A percentile compares a stretch with the other conserved stretches of the same genome.
phyloP scores from a whole-genome alignment of 2,329 filamentous ascomycete genomes.

The Fusarium sp. region DNA sequence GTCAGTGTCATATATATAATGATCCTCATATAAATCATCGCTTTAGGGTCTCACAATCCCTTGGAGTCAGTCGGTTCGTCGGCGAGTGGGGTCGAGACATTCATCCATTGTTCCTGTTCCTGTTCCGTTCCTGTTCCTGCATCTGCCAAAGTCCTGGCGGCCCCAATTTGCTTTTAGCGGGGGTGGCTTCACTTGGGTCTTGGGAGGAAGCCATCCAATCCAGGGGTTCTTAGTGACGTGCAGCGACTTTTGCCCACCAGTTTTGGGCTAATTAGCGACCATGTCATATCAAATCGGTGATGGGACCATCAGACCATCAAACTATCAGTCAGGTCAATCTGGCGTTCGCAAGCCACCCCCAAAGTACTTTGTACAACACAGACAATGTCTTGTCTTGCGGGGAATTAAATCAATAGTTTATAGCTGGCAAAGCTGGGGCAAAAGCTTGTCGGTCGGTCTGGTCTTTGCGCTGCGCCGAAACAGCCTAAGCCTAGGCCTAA shows the following conservation, averaged over 20 bases:
- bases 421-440: slow-evolving; percentile 28
- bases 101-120: neutral
- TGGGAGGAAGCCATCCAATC: slow-evolving; percentile 3
- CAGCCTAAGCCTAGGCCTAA: slow-evolving; percentile 24
- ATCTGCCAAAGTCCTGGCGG: slow-evolving; percentile 34
- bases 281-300: neutral
- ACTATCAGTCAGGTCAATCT: neutral
- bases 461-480: slow-evolving; percentile 27
- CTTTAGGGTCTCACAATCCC: slow-evolving; percentile 3
- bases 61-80: slow-evolving; percentile 41
- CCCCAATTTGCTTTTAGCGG: slow-evolving; percentile 41
- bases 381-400: slow-evolving; percentile 17
- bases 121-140: slow-evolving; percentile 45
- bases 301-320: slow-evolving; percentile 5
- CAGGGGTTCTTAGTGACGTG: slow-evolving; percentile 27
- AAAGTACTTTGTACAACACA: neutral
- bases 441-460: slow-evolving; percentile 37
- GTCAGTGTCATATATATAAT: slow-evolving; percentile 1
- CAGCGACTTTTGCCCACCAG: slow-evolving; percentile 5
- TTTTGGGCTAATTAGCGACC: slow-evolving; percentile 14
- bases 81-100: slow-evolving; percentile 45
- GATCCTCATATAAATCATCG: slow-evolving; percentile 15
- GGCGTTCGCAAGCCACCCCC: neutral
- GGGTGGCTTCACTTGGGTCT: slow-evolving; percentile 29
- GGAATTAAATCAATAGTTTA: slow-evolving; percentile 14